Conservation (phyloP, 441 rosid genomes). For the Croton setiger region DNA sequence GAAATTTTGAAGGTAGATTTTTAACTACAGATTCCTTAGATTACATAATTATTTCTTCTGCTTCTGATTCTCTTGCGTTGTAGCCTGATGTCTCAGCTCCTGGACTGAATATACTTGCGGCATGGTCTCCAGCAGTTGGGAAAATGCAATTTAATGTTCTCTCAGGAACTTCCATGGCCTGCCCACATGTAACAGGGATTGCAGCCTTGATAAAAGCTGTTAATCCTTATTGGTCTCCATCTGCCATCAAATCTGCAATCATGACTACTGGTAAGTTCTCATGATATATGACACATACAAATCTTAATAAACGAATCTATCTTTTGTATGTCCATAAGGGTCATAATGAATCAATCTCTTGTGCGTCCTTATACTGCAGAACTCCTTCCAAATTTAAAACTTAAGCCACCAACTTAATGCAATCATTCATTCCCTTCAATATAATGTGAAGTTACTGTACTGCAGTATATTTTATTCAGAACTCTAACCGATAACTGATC, state of each 20-base stretch:
- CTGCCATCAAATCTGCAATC: conserved; percentile 85
- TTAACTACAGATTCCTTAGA: not conserved
- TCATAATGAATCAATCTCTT: not conserved
- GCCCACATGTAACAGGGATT: conserved; percentile 82
- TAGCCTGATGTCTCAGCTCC: conserved; percentile 79
- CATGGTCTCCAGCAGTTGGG: conserved; percentile 49
- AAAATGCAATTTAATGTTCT: conserved; percentile 40
- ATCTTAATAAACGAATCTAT: not conserved
- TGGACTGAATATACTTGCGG: conserved; percentile 61
- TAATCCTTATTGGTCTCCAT: conserved; percentile 63
- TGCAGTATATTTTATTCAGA: not conserved
- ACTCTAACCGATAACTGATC: conserved; percentile 13
- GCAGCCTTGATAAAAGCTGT: conserved; percentile 76
- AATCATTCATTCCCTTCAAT: not conserved
- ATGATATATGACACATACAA: not conserved
- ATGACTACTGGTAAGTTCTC: conserved; percentile 52
- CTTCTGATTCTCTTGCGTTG: conserved; percentile 8
- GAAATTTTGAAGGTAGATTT: conserved; percentile 59
- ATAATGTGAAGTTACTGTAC: not conserved
- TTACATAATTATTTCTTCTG: not conserved
- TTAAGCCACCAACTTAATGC: not conserved
- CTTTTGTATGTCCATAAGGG: not conserved
- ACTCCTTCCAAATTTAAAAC: not conserved
- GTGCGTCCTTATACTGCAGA: not conserved
- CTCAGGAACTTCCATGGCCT: conserved; percentile 92